Base-by-base conservation (phyloP, 305 asterid species). In the Fraxinus dipetala region DNA sequence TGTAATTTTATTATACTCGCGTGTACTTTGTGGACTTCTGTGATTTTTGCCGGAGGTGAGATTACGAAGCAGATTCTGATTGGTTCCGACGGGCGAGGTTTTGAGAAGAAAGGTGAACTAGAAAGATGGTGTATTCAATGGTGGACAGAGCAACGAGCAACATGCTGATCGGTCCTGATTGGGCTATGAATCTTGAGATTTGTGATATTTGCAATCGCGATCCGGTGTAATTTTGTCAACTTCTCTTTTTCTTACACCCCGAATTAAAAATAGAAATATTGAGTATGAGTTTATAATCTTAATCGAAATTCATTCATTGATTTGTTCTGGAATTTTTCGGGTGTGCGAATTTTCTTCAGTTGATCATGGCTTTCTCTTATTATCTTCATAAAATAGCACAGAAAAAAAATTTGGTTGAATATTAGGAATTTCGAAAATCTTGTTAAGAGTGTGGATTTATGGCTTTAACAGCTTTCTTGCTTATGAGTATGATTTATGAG, bases 151-250 rank as follows among this genome's bases (percentile, higher is more conserved):
- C 97, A 67, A 92, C 97, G 80, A 92, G 94, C 89, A 87, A 85
- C 70, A 72, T 91, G 94, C 92, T 91, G 72, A 90, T 90, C 86
- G 97, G 95, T 74, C 97, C 97, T 26, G 97, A 93, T 89, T 93
- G 94, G 95, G 94, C 97, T 56, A 89, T 88, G 95, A 93, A 93
- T 79, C 77, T 88, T 54, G 95, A 93, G 93, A 93, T 93, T 87
- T 93, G 92, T 80, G 95, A 93, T 78, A 76, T 89, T 56, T 93
- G 95, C 92, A 91, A 91, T 84, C 87, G 85, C 72, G 94, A 93
- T 90, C 95, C 94, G 34, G 84, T 81, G 97, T 90, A 90, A 84
- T 88, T 36, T 83, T 26, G 51, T 74, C 30, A 54, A 51, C 48
- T 38, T 81, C 48, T 36, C 22, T 77, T 72, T 75, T 10, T 20